Evolutionary conservation across 257 asterid species (phyloP).

Genomic region (Jaltomata sinuosa): DNA sequence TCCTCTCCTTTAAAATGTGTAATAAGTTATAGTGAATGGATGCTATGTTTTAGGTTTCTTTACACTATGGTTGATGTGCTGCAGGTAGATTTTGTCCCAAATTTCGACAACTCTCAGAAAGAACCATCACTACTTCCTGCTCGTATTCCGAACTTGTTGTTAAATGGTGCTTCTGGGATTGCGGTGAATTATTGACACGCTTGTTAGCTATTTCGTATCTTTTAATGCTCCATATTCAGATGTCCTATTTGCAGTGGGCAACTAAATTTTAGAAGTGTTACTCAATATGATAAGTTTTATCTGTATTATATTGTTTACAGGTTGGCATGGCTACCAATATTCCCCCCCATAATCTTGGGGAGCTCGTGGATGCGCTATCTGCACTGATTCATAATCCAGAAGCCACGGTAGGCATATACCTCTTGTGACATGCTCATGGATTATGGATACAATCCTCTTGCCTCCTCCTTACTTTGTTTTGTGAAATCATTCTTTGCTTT

Average conservation of each 20-base stretch:
- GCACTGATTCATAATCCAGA: conserved; percentile 91
- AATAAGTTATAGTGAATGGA: neutral
- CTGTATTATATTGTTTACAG: conserved; percentile 29
- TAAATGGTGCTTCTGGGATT: conserved; percentile 97
- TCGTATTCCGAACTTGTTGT: conserved; percentile 72
- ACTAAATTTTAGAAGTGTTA: neutral
- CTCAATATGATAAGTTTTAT: neutral
- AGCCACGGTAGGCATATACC: conserved; percentile 60
- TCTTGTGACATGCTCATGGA: neutral
- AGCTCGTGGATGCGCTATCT: conserved; percentile 86
- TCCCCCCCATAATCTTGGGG: conserved; percentile 99
- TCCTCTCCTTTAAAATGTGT: neutral
- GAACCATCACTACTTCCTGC: conserved; percentile 99
- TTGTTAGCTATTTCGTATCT: neutral
- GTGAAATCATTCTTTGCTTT: neutral
- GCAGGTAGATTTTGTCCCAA: conserved; percentile 96
- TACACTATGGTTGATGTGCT: conserved; percentile 6
- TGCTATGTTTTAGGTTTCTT: conserved; percentile 5
- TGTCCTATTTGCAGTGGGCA: neutral
- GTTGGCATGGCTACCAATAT: conserved; percentile 99
- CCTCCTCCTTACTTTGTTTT: neutral
- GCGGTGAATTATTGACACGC: conserved; percentile 52
- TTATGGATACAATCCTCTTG: neutral
- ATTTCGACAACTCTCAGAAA: conserved; percentile 90
- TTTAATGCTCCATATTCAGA: neutral